A percentile compares a stretch with the other conserved stretches of the same genome.
These are phyloP conservation scores for Meredithiella fracta DNA, from an alignment of 2,329 filamentous ascomycete genomes.

Conservation along the genomic window DNA sequence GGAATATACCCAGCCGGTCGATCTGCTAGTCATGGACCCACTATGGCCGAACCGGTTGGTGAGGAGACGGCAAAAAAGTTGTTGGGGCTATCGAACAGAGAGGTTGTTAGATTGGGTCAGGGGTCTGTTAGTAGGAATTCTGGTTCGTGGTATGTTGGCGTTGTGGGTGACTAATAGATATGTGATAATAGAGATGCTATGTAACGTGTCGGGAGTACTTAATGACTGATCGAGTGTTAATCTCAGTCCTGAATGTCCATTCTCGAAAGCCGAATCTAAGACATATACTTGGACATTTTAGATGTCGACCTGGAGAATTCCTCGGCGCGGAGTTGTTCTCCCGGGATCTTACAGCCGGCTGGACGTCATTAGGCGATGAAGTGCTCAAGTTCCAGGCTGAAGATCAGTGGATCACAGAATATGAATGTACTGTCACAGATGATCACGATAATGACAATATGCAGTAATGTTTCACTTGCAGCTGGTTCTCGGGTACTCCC, in stretches of 20 bases:
- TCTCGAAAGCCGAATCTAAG: constrained; percentile 63
- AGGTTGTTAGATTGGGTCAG: constrained; percentile 30
- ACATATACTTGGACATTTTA: no score
- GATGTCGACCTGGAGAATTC: no score
- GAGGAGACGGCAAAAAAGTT: constrained; percentile 31
- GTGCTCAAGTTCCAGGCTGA: constrained; percentile 51
- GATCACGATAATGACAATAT: no score
- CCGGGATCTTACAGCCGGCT: constrained; percentile 54
- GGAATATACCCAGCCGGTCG: constrained; percentile 36
- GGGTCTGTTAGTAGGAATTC: constrained; percentile 35
- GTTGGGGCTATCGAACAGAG: constrained; percentile 31
- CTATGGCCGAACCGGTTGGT: constrained; percentile 71
- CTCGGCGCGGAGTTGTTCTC: constrained; percentile 59
- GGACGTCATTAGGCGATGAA: constrained; percentile 68
- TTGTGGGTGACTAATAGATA: constrained; percentile 67
- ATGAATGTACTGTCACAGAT: neutral
- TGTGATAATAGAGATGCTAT: constrained; percentile 37
- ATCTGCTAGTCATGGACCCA: constrained; percentile 57
- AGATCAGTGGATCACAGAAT: constrained; percentile 30
- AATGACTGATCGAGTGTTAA: constrained; percentile 51
- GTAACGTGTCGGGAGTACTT: constrained; percentile 34
- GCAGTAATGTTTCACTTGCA: no score
- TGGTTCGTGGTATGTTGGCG: constrained; percentile 38
- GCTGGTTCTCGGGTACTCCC: no score
- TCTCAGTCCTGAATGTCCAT: constrained; percentile 59